Percentiles rank a stretch among this genome's conserved stretches.
Evolutionary conservation across 2,329 filamentous ascomycete species (phyloP).

Genomic region (Penicillium vulpinum): DNA sequence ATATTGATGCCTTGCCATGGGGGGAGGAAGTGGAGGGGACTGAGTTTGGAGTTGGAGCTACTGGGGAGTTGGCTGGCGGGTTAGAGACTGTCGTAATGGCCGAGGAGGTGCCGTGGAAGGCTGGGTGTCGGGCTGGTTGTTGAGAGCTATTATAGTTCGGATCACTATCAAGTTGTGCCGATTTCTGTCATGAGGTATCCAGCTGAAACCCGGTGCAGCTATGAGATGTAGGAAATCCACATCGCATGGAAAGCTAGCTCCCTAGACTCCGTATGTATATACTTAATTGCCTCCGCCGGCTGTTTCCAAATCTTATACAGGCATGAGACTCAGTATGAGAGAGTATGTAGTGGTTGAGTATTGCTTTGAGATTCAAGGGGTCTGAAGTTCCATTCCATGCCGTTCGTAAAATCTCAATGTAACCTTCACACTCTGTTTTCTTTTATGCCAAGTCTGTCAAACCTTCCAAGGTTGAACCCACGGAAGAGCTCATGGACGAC

Average conservation of each 20-base stretch:
- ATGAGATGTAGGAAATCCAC: too few species aligned
- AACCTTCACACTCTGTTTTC: not conserved
- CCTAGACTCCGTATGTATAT: not conserved
- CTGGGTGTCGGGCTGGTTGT: slow-evolving; percentile 15
- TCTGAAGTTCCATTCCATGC: too few species aligned
- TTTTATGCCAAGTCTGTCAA: not conserved
- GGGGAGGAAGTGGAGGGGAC: slow-evolving; percentile 79
- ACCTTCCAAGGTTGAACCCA: not conserved
- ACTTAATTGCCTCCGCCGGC: not conserved
- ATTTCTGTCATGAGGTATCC: not conserved
- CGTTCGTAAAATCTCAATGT: not conserved
- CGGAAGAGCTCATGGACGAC: not conserved
- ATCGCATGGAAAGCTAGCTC: not conserved
- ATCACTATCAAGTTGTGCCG: not conserved
- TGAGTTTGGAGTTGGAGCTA: slow-evolving; percentile 52
- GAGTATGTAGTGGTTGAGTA: not conserved
- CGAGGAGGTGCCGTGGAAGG: slow-evolving; percentile 56
- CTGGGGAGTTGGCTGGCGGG: slow-evolving; percentile 64
- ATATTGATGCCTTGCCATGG: slow-evolving; percentile 82
- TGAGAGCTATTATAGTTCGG: not conserved
- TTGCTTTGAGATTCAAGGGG: too few species aligned
- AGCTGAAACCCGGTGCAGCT: not conserved
- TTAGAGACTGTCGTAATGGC: slow-evolving; percentile 82
- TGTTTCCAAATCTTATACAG: not conserved
- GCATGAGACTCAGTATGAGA: not conserved